These are phyloP conservation scores for Verticillium zaregamsianum DNA, from an alignment of 2,329 filamentous ascomycete species.

Conservation along the genomic window DNA sequence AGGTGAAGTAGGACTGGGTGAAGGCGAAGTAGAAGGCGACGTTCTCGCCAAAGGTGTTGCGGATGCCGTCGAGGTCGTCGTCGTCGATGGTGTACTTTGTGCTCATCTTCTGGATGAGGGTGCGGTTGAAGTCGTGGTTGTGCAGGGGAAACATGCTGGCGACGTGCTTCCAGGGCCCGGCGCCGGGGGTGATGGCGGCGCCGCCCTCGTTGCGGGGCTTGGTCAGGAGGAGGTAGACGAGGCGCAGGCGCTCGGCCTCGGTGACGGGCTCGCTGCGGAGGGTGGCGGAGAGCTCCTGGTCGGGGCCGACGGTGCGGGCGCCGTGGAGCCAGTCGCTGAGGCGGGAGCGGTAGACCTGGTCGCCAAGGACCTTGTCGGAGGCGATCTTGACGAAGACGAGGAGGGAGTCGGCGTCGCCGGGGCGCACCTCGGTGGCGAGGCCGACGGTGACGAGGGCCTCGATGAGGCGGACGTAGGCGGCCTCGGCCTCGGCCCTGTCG, in stretches of 20 bases:
- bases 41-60: constrained; percentile 73
- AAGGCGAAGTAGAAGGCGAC: constrained; percentile 97
- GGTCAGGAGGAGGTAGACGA: constrained; percentile 82
- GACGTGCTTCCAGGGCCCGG: constrained; percentile 69
- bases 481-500: constrained; percentile 57
- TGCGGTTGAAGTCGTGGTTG: constrained; percentile 69
- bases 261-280: constrained; percentile 73
- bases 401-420: constrained; percentile 69
- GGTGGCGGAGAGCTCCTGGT: constrained; percentile 64
- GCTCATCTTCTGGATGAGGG: constrained; percentile 72
- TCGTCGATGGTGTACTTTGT: constrained; percentile 64
- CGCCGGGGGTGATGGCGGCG: constrained; percentile 68
- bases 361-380: constrained; percentile 68
- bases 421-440: constrained; percentile 83
- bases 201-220: constrained; percentile 70
- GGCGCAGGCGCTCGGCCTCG: constrained; percentile 81
- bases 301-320: constrained; percentile 72
- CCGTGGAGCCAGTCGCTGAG: constrained; percentile 94
- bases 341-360: constrained; percentile 80
- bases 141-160: constrained; percentile 75
- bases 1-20: constrained; percentile 83
- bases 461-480: constrained; percentile 74
- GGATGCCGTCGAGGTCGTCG: constrained; percentile 67
- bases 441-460: constrained; percentile 71
- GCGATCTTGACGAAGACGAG: constrained; percentile 80